These are phyloP conservation scores for Calonectria crousiana DNA, from an alignment of 2,329 filamentous ascomycete genomes.

Conservation along the genomic window DNA sequence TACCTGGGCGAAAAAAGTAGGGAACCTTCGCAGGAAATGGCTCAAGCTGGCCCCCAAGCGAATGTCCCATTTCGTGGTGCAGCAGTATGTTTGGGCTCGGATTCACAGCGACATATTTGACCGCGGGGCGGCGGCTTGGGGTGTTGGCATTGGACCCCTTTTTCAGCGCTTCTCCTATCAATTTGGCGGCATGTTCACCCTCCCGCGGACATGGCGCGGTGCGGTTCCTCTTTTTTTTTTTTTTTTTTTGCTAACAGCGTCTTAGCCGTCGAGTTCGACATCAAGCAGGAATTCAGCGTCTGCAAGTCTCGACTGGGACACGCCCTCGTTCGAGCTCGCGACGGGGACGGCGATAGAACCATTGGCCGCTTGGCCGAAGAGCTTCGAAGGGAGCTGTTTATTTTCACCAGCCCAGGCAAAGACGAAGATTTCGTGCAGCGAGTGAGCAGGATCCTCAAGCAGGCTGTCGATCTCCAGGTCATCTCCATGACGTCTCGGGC, in stretches of 20 bases:
- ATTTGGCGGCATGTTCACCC: neutral
- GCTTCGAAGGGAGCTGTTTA: neutral
- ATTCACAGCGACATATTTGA: neutral
- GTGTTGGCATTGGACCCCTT: neutral
- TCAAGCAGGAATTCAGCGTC: neutral
- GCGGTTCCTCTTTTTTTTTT: too few species aligned
- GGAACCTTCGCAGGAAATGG: neutral
- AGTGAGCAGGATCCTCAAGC: neutral
- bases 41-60: neutral
- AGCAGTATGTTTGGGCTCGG: neutral
- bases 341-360: neutral
- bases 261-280: neutral
- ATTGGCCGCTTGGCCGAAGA: neutral
- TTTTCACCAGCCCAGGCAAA: neutral
- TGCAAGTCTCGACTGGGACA: neutral
- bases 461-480: neutral
- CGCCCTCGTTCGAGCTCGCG: neutral
- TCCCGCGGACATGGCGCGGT: too few species aligned
- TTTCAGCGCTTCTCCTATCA: neutral
- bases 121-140: neutral
- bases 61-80: neutral
- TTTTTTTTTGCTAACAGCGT: neutral
- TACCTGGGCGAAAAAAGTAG: neutral
- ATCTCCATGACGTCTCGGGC: slow-evolving; percentile 5
- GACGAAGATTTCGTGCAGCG: neutral